Conservation (phyloP, 2,329 filamentous ascomycete genomes). For the Cadophora gregata region DNA sequence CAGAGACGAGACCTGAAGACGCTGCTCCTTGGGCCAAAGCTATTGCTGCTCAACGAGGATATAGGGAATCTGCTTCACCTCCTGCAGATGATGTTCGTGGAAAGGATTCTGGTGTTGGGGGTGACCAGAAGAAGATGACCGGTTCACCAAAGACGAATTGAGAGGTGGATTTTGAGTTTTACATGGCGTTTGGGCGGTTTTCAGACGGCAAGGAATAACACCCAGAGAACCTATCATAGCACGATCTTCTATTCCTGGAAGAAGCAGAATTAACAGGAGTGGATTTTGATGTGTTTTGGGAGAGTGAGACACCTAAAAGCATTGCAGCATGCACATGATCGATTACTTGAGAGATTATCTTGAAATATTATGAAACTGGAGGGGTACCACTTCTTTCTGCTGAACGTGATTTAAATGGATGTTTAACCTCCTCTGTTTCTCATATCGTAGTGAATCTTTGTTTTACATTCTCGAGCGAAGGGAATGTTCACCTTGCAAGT, state of each 20-base stretch:
- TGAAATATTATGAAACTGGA: neutral
- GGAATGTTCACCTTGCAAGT: neutral
- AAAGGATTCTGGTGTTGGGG: neutral
- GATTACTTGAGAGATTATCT: neutral
- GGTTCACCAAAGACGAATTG: neutral
- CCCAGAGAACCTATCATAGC: too few relatives aligned
- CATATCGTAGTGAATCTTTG: too few relatives aligned
- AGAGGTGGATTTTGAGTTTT: neutral
- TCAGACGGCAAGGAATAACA: neutral
- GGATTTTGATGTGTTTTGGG: neutral
- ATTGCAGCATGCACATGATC: neutral
- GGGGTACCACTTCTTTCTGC: too few relatives aligned
- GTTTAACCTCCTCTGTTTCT: too few relatives aligned
- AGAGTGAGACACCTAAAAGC: neutral
- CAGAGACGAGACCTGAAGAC: neutral
- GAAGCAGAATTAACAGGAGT: neutral
- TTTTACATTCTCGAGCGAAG: too few relatives aligned
- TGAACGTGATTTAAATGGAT: too few relatives aligned
- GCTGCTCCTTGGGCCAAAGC: constrained; percentile 6
- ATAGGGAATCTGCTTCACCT: neutral
- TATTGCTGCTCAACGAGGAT: constrained; percentile 5
- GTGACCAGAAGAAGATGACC: neutral
- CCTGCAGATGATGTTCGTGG: neutral
- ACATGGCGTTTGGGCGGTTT: neutral
- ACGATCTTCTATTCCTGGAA: neutral